Evolutionary conservation across 441 rosid genomes (phyloP).

Genomic region (Pelargonium citronellum): DNA sequence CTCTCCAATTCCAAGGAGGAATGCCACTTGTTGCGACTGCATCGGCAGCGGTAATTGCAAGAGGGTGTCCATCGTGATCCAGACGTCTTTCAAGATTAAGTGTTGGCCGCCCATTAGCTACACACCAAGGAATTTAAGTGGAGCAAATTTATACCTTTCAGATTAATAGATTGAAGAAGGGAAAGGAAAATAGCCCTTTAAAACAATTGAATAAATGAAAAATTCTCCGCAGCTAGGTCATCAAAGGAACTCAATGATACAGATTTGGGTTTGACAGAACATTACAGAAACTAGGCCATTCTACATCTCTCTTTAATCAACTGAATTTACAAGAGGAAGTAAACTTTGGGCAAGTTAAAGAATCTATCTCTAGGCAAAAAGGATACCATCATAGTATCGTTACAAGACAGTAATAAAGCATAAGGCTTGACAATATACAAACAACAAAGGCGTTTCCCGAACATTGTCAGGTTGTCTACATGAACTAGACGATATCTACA

Average conservation of each 20-base stretch:
- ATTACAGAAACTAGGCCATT: not conserved
- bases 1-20: slow-evolving; percentile 99
- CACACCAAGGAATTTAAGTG: slow-evolving; percentile 27
- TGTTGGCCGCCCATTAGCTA: slow-evolving; percentile 75
- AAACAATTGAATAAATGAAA: not conserved
- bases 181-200: not conserved
- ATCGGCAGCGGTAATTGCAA: slow-evolving; percentile 78
- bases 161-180: not conserved
- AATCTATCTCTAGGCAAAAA: not conserved
- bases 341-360: not conserved
- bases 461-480: not conserved
- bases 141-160: slow-evolving; percentile 16
- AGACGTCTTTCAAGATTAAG: slow-evolving; percentile 93
- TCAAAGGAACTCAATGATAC: not conserved
- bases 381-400: not conserved
- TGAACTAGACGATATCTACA: not conserved
- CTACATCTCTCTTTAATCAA: not conserved
- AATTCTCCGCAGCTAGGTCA: not conserved
- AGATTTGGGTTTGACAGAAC: not conserved
- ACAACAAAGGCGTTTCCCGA: not conserved
- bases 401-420: not conserved
- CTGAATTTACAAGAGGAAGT: not conserved
- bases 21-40: slow-evolving; percentile 77
- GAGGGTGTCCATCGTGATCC: slow-evolving; percentile 93
- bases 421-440: not conserved